A percentile compares a stretch with the other conserved stretches of the same genome.
Evolutionary conservation across 164 flowering plant species (phyloP).

Genomic region (Sedum album): DNA sequence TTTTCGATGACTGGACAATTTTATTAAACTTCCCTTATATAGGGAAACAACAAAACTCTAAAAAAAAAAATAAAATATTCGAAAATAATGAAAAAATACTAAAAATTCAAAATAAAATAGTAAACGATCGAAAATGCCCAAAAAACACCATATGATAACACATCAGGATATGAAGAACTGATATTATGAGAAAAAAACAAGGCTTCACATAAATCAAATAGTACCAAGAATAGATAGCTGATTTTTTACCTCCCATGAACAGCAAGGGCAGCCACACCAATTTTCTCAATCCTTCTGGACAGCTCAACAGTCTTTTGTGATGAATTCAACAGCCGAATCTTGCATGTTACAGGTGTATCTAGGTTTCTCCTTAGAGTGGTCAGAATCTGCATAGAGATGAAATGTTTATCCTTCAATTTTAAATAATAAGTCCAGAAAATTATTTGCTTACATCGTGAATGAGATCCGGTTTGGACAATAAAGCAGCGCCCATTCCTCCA

Average conservation of each 20-base stretch:
- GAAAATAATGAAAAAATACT: too few species aligned
- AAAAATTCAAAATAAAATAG: too few species aligned
- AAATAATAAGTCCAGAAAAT: background rate
- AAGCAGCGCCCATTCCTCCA: conserved; percentile 99
- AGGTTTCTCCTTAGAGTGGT: conserved; percentile 81
- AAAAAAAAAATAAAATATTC: too few species aligned
- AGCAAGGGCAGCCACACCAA: conserved; percentile 86
- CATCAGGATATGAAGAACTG: background rate
- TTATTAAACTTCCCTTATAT: too few species aligned
- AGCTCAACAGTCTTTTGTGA: conserved; percentile 72
- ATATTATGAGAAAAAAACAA: background rate
- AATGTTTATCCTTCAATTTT: background rate
- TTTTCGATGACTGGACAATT: too few species aligned
- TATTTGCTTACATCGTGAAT: conserved; percentile 72
- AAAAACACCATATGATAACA: too few species aligned
- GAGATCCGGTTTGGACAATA: conserved; percentile 75
- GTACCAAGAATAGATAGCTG: background rate
- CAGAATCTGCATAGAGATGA: conserved; percentile 49
- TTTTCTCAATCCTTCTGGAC: conserved; percentile 75
- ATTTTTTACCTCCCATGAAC: conserved; percentile 85
- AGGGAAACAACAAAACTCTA: too few species aligned
- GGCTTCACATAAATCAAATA: background rate
- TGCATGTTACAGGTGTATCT: conserved; percentile 73
- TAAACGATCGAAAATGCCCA: too few species aligned
- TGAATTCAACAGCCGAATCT: conserved; percentile 75